Percentiles rank a stretch among this genome's conserved stretches.
Evolutionary conservation across 768 basidiomycete species (phyloP).

Genomic region (Lyophyllum decastes): DNA sequence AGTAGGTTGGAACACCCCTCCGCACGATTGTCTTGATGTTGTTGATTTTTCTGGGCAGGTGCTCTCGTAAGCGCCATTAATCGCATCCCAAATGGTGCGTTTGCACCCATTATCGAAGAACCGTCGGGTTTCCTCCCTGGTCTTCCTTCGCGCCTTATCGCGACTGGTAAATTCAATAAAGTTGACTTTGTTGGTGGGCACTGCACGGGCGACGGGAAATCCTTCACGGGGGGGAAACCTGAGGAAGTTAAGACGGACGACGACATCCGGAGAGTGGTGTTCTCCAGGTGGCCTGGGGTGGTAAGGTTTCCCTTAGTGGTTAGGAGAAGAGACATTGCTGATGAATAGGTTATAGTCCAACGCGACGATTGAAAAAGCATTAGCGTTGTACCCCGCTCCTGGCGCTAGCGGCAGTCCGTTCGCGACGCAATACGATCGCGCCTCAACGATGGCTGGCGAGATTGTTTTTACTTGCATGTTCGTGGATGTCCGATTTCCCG

Average conservation of each 20-base stretch:
- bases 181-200: slow-evolving; percentile 42
- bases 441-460: slow-evolving; percentile 41
- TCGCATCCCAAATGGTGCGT: slow-evolving; percentile 29
- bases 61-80: slow-evolving; percentile 41
- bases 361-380: slow-evolving; percentile 32
- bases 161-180: slow-evolving; percentile 28
- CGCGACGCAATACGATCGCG: slow-evolving; percentile 40
- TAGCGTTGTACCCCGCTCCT: slow-evolving; percentile 40
- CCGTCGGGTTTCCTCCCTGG: slow-evolving; percentile 31
- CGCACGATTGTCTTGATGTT: not conserved
- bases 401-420: slow-evolving; percentile 34
- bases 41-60: slow-evolving; percentile 20
- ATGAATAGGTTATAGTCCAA: slow-evolving; percentile 28
- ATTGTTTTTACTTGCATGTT: slow-evolving; percentile 46
- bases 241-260: slow-evolving; percentile 39
- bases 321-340: not conserved
- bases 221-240: slow-evolving; percentile 39
- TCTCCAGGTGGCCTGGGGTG: slow-evolving; percentile 36
- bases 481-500: slow-evolving; percentile 5
- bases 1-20: slow-evolving; percentile 20
- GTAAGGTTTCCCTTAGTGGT: slow-evolving; percentile 19
- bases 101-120: slow-evolving; percentile 31
- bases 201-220: slow-evolving; percentile 43
- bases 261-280: slow-evolving; percentile 34
- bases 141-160: slow-evolving; percentile 36